These are phyloP conservation scores for Pseudogymnoascus sp. DNA, from an alignment of 2,329 filamentous ascomycete species.

Conservation along the genomic window DNA sequence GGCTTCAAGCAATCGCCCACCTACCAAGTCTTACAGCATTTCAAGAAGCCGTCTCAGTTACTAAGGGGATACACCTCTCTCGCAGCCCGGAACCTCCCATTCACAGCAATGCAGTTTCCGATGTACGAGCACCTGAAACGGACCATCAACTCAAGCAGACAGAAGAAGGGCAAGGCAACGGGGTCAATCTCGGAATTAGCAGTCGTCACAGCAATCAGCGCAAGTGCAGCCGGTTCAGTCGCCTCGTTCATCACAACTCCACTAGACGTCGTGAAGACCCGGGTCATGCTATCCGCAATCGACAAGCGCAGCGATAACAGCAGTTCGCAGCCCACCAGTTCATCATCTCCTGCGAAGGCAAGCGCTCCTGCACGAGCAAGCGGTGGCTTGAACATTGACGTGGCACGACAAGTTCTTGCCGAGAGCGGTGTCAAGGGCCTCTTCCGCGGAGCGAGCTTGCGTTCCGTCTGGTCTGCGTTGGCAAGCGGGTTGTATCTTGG, in stretches of 20 bases:
- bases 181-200: conserved; percentile 55
- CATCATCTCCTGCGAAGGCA: conserved; percentile 19
- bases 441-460: conserved; percentile 67
- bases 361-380: conserved; percentile 17
- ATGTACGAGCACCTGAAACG: conserved; percentile 68
- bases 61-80: conserved; percentile 72
- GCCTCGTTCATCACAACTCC: conserved; percentile 81
- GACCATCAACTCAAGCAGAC: conserved; percentile 40
- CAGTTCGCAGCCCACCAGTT: neutral
- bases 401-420: conserved; percentile 57
- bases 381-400: conserved; percentile 38
- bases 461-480: conserved; percentile 73
- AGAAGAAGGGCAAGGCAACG: conserved; percentile 24
- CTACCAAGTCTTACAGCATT: conserved; percentile 48
- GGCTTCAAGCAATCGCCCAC: conserved; percentile 41
- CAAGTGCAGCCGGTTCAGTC: conserved; percentile 64
- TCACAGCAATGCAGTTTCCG: conserved; percentile 83
- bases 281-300: conserved; percentile 70
- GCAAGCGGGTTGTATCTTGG: conserved; percentile 80
- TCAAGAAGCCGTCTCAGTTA: conserved; percentile 49
- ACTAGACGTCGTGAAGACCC: conserved; percentile 81
- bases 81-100: conserved; percentile 75
- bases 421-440: conserved; percentile 66
- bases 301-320: conserved; percentile 24
- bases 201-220: conserved; percentile 63